Evolutionary conservation across 768 basidiomycete genomes (phyloP).

Genomic region (Podaxis rugospora): DNA sequence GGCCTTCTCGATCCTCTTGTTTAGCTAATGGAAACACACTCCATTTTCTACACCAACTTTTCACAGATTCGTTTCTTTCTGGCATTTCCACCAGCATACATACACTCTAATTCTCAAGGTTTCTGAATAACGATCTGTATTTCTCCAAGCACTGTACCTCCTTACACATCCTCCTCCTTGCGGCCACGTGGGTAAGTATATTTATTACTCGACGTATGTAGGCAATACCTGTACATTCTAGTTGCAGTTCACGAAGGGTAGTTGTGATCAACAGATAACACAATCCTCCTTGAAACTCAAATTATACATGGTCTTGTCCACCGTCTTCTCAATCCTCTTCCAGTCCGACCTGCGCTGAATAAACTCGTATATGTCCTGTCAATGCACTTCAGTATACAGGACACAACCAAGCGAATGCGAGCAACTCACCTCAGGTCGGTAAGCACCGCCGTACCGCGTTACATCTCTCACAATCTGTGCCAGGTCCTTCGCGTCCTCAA

Average conservation of each 20-base stretch:
- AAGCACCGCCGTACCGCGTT: constrained; percentile 91
- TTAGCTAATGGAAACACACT: too few species aligned
- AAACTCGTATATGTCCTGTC: constrained; percentile 92
- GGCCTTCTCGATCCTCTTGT: constrained; percentile 5
- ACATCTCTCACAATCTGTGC: constrained; percentile 96
- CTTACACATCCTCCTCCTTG: too few species aligned
- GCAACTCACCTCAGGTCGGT: constrained; percentile 77
- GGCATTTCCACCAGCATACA: too few species aligned
- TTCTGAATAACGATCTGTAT: too few species aligned
- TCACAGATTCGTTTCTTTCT: too few species aligned
- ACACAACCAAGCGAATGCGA: not conserved
- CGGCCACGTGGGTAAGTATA: too few species aligned
- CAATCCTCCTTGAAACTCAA: constrained; percentile 93
- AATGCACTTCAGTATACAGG: not conserved
- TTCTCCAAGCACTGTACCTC: too few species aligned
- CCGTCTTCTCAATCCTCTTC: constrained; percentile 97
- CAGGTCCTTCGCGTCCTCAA: constrained; percentile 92
- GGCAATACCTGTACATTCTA: too few species aligned
- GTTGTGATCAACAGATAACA: constrained; percentile 35
- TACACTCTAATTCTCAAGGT: too few species aligned
- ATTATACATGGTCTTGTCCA: constrained; percentile 94
- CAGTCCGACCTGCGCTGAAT: constrained; percentile 93
- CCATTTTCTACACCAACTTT: too few species aligned
- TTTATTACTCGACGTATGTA: too few species aligned
- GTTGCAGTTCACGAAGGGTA: too few species aligned